Base-by-base conservation (phyloP, 805 yeast species). In the Metschnikowia sp. region DNA sequence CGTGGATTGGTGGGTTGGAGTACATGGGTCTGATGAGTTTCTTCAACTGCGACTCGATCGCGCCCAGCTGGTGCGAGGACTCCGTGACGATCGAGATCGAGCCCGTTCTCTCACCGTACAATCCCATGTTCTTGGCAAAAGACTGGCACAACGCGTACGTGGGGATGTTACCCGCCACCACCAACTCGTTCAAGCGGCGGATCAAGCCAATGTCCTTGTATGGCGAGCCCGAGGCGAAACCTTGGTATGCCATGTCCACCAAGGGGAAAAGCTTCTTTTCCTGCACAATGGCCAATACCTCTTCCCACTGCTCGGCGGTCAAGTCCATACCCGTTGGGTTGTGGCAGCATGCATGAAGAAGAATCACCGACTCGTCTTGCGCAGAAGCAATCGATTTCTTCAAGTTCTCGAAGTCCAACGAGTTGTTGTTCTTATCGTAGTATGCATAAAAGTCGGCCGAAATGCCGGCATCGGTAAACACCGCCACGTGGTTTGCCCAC, bases 291-390 rank as follows among this genome's bases (percentile, higher is more conserved):
- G 83, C 81, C 58, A 87, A 74, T 35, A 92, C 87, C 64, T 77
- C 69, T 51, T 78, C 75, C 97, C 96, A 90, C 64, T 91, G 88
- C 53, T 81, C 87, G 28, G 70, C 68, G 13, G 88, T 81, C 51
- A 96, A 94, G 64, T 91, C 97, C 65, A 91, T 82, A 54, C 97
- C 98, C 15, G 97, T 92, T 46, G 98, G 98, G 75, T 91, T 92
- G 74, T 91, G 97, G 61, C 97, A 94, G 65, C 97, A 90, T 8
- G 96, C 96, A 68, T 91, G 98, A 51, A 91, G 77, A 47, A 91
- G 75, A 19, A 90, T 84, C 44, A 81, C 78, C 19, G 84, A 74
- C 28, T 86, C 88, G 32, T 70, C 70, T 30, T 78, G 78, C 35
- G 83, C 83, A 32, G 65, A 60, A 22, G 71, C 58, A 40, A 90